phyloP scores from a whole-genome alignment of 331 rosid species.

The Rhamnella rubrinervis region DNA sequence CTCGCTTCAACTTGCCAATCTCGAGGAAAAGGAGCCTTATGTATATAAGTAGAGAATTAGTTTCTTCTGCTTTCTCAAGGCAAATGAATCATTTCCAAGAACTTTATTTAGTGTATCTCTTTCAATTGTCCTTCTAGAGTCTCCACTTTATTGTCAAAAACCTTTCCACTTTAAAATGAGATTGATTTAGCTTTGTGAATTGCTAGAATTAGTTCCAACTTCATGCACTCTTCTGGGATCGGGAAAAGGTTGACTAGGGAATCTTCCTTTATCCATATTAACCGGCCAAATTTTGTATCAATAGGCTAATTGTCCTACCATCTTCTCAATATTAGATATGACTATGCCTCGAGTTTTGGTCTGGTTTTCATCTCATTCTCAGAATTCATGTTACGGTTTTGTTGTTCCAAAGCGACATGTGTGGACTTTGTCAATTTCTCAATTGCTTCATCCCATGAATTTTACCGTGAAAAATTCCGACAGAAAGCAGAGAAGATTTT shows the following conservation, averaged over 20 bases:
- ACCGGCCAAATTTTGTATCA: background rate
- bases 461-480: too few species aligned
- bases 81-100: background rate
- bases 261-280: background rate
- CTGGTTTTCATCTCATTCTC: too few species aligned
- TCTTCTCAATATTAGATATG: background rate
- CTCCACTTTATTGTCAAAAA: too few species aligned
- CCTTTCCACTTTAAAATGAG: too few species aligned
- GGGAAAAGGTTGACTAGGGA: background rate
- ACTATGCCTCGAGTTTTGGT: too few species aligned
- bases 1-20: background rate
- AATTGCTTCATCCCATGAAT: background rate
- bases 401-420: too few species aligned
- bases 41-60: background rate
- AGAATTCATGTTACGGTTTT: too few species aligned
- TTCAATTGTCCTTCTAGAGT: too few species aligned
- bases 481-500: background rate
- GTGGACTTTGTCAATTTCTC: too few species aligned
- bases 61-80: too few species aligned
- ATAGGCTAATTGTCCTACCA: background rate
- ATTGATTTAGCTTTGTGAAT: background rate
- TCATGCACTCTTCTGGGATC: conserved; percentile 10
- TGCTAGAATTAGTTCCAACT: background rate
- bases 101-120: background rate
- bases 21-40: background rate